Conservation (phyloP, 495 filamentous ascomycete genomes). For the Penicillium cataractarum region DNA sequence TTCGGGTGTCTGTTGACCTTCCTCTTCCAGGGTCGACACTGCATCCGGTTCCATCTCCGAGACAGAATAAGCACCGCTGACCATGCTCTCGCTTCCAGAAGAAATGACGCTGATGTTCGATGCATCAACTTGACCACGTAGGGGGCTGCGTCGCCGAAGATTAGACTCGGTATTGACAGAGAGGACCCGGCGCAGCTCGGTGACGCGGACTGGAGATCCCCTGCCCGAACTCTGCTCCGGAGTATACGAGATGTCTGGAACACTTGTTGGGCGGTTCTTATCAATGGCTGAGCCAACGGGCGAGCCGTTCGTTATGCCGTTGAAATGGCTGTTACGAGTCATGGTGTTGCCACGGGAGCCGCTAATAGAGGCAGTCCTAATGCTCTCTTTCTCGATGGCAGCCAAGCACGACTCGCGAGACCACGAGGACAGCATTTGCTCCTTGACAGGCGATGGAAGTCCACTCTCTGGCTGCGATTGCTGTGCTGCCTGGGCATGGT, state of each 20-base stretch:
- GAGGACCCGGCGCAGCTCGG: slow-evolving; percentile 79
- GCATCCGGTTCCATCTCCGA: slow-evolving; percentile 44
- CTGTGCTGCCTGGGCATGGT: slow-evolving; percentile 29
- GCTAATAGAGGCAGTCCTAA: slow-evolving; percentile 68
- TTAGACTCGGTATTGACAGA: slow-evolving; percentile 50
- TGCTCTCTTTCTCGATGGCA: slow-evolving; percentile 66
- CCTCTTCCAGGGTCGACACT: slow-evolving; percentile 32
- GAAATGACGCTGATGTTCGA: slow-evolving; percentile 45
- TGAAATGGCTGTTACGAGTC: slow-evolving; percentile 58
- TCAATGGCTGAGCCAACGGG: slow-evolving; percentile 34
- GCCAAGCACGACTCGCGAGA: slow-evolving; percentile 70
- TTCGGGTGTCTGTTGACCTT: slow-evolving; percentile 25
- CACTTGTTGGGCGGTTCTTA: slow-evolving; percentile 41
- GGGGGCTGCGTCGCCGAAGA: slow-evolving; percentile 42
- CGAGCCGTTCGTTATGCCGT: slow-evolving; percentile 50
- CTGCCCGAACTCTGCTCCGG: slow-evolving; percentile 59
- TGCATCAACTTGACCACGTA: slow-evolving; percentile 41
- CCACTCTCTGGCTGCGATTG: slow-evolving; percentile 39
- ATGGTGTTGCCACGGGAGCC: slow-evolving; percentile 70
- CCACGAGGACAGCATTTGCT: slow-evolving; percentile 79
- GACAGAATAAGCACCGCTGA: slow-evolving; percentile 42
- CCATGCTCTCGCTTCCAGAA: slow-evolving; percentile 52
- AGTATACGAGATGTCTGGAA: slow-evolving; percentile 53
- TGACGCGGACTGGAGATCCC: slow-evolving; percentile 77
- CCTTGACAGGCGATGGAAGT: slow-evolving; percentile 53